Evolutionary conservation across 805 yeast species (phyloP).

Genomic region (Nematodospora valgi): DNA sequence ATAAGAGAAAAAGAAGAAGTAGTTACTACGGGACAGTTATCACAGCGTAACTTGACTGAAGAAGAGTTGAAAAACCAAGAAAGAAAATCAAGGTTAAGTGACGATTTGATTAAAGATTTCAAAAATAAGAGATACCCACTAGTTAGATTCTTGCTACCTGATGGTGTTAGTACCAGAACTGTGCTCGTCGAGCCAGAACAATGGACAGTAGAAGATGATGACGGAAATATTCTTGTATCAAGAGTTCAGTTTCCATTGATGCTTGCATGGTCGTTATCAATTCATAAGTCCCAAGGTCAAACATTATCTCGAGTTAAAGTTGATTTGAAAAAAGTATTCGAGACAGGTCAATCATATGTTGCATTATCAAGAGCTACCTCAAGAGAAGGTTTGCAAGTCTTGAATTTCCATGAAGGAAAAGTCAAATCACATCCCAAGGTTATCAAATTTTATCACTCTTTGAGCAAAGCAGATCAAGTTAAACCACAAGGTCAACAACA

Average conservation of each 20-base stretch:
- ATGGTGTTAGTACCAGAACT: conserved; percentile 65
- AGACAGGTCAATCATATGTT: conserved; percentile 93
- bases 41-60: conserved; percentile 2
- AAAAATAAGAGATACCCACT: conserved; percentile 59
- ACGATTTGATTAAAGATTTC: conserved; percentile 42
- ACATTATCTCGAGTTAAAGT: conserved; percentile 82
- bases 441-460: conserved; percentile 57
- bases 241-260: conserved; percentile 82
- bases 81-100: conserved; percentile 46
- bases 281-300: conserved; percentile 96
- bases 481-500: conserved; percentile 2
- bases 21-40: conserved; percentile 1
- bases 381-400: conserved; percentile 77
- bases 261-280: conserved; percentile 95
- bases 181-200: conserved; percentile 77
- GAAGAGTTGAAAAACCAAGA: conserved; percentile 30
- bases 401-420: conserved; percentile 61
- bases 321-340: conserved; percentile 74
- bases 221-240: conserved; percentile 62
- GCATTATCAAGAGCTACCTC: conserved; percentile 89
- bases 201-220: conserved; percentile 78
- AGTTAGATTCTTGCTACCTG: conserved; percentile 70
- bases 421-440: conserved; percentile 74
- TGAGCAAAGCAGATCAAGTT: conserved; percentile 18
- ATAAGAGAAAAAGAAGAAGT: neutral